Base-by-base conservation (phyloP, 306 rosid species). In the Castanea mollissima region DNA sequence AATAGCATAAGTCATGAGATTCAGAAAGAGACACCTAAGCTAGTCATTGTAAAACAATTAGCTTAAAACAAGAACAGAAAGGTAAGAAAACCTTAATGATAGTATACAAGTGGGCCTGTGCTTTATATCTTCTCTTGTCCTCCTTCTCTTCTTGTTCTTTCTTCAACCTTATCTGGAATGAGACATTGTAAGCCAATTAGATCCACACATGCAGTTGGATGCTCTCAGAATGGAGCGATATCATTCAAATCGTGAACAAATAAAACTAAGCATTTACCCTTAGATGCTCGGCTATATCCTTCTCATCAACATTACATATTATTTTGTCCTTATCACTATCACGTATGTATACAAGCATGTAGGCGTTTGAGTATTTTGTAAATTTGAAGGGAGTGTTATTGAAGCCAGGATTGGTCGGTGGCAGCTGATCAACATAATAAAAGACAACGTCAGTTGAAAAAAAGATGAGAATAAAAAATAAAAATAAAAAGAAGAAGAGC, bases 311-410 rank as follows among this genome's bases (percentile, higher is more conserved):
- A 35, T 92, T 82, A 82, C 97, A 94, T 68, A 94, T 92, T 75
- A 94, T 91, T 76, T 89, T 94, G 63, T 94, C 98, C 81, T 86
- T 94, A 86, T 92, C 98, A 81, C 90, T 87, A 74, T 92, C 97
- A 35, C 98, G 93, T 64, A 94, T 89, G 81, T 94, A 94, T 41
- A 94, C 97, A 85, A 94, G 98, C 97, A 94, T 94, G 79, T 94
- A 94, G 1, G 97, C 98, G 80, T 94, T 94, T 7, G 98, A 94
- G 86, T 87, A 85, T 81, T 92, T 92, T 25, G 98, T 92, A 83
- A 92, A 94, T 83, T 94, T 94, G 77, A 92, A 90, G 71, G 97
- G 93, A 69, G 97, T 82, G 76, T 91, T 89, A 85, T 94, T 91
- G 82, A 92, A 92, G 56, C 97, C 97, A 74, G 97, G 98, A 81